Base-by-base conservation (phyloP, 345 rosid genomes). In the Geranium brycei region DNA sequence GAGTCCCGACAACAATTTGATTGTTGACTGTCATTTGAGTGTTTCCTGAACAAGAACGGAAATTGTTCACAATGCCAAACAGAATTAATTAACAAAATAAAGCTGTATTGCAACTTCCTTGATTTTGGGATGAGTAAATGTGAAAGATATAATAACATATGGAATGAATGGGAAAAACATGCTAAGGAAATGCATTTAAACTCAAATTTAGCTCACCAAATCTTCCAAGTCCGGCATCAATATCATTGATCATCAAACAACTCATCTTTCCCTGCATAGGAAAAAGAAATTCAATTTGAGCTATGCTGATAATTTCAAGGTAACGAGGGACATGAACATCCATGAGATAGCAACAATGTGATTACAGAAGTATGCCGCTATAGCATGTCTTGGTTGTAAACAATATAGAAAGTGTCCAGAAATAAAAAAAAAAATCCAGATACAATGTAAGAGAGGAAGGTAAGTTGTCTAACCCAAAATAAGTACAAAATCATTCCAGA, bases 151-250 rank as follows among this genome's bases (percentile, higher is more conserved):
- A 35, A 35, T 4, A 35, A 35, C 41, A 35, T 35, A 35, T 35
- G 41, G 41, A 35, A 35, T 35, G 10, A 35, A 35, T 35, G 41
- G 10, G 7, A 13, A 19, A 59, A 19, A 59, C 28, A 18, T 5
- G 28, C n/a, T 12, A 58, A 58, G 17, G n/a, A 18, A 59, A 2
- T 11, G 10, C 11, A 47, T 47, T 47, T 8, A 47, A 62, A 16
- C 16, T 60, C 19, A 68, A 51, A n/a, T 32, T 23, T 47, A 65
- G 66, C 83, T 81, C 74, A 92, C 98, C 96, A 73, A 92, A 92
- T 87, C 96, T 83, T 65, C 98, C 96, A 70, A 87, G 87, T 66
- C 98, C 98, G 71, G 93, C 98, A 82, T 92, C 98, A 67, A 89
- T 82, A 68, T 92, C 96, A 80, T 89, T 87, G 79, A 92, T 82